These are phyloP conservation scores for Ogataea pignaliae DNA, from an alignment of 805 yeast species.

Conservation along the genomic window DNA sequence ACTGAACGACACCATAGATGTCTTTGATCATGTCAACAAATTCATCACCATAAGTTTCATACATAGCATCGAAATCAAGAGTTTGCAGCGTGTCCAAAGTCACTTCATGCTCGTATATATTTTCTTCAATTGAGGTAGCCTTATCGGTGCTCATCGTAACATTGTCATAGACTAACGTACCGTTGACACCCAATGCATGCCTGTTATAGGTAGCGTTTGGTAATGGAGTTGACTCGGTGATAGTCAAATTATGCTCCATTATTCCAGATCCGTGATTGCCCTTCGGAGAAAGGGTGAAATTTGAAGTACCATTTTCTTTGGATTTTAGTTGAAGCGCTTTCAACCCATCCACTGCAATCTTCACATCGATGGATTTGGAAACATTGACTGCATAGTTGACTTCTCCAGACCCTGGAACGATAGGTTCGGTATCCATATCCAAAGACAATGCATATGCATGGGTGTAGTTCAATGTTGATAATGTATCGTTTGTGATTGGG, in stretches of 20 bases:
- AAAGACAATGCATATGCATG: constrained; percentile 31
- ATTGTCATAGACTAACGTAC: constrained; percentile 27
- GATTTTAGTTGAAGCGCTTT: constrained; percentile 23
- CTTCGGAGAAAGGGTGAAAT: constrained; percentile 35
- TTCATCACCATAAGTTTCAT: not conserved
- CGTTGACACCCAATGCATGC: constrained; percentile 30
- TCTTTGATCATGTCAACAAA: constrained; percentile 1
- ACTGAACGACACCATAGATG: not conserved
- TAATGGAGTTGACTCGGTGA: constrained; percentile 16
- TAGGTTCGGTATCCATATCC: constrained; percentile 14
- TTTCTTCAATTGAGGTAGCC: not conserved
- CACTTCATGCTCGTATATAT: too few species aligned
- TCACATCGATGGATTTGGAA: constrained; percentile 17
- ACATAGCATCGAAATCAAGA: not conserved
- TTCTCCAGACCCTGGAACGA: constrained; percentile 17
- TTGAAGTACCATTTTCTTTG: constrained; percentile 43
- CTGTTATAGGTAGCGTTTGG: constrained; percentile 25
- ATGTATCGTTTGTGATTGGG: constrained; percentile 11
- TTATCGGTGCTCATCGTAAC: constrained; percentile 9
- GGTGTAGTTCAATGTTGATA: constrained; percentile 17
- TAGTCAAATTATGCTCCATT: constrained; percentile 30
- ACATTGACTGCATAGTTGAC: constrained; percentile 27
- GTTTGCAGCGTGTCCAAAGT: too few species aligned
- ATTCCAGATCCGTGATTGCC: constrained; percentile 46
- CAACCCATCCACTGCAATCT: constrained; percentile 18